Evolutionary conservation across 495 filamentous ascomycete genomes (phyloP).

Genomic region (Aspergillus saccharolyticus): DNA sequence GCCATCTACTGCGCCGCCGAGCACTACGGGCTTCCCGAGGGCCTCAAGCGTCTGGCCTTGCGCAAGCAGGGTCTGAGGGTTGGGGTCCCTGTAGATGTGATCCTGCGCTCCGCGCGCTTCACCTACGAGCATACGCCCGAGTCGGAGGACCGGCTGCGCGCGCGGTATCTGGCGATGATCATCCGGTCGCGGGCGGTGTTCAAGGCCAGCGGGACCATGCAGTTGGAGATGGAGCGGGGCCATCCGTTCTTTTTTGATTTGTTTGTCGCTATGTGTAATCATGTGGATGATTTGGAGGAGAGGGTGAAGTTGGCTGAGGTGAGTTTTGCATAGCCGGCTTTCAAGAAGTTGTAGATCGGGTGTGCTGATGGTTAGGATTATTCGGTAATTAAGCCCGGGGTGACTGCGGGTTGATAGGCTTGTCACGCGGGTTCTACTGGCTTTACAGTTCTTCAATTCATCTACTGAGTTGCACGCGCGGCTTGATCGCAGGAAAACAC

Average conservation of each 20-base stretch:
- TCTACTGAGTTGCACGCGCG: no score
- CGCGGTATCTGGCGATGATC: conserved; percentile 90
- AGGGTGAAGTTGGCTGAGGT: conserved; percentile 8
- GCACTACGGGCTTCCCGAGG: conserved; percentile 73
- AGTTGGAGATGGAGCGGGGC: conserved; percentile 92
- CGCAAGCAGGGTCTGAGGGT: conserved; percentile 87
- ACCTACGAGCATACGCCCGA: conserved; percentile 92
- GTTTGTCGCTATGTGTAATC: conserved; percentile 96
- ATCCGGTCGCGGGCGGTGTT: conserved; percentile 91
- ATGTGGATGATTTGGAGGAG: conserved; percentile 85
- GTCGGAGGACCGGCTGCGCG: conserved; percentile 81
- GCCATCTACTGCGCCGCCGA: conserved; percentile 88
- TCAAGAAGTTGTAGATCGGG: no score
- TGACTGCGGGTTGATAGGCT: no score
- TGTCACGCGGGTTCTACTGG: no score
- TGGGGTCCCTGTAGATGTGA: conserved; percentile 79
- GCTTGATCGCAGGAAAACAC: no score
- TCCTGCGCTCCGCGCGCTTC: conserved; percentile 85
- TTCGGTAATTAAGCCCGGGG: no score
- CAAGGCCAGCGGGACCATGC: conserved; percentile 94
- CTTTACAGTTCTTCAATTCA: no score
- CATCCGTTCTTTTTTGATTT: conserved; percentile 93
- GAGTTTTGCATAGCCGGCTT: no score
- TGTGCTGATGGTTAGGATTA: no score
- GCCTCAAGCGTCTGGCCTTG: conserved; percentile 76